Conservation (phyloP, 164 flowering plant genomes). For the grape (Vitis vinifera) region DNA sequence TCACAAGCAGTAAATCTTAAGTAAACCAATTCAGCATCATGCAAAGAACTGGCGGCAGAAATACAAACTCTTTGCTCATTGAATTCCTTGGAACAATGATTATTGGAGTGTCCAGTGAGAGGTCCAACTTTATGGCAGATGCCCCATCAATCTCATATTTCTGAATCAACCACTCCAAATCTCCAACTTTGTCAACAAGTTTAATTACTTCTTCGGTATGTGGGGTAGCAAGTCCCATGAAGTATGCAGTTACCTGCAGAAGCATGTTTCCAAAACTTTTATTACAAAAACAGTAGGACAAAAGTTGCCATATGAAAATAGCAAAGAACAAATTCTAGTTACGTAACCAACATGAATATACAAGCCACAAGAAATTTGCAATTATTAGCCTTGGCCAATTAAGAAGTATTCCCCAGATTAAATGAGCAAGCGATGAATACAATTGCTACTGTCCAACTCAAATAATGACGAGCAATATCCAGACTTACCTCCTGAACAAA, state of each 20-base stretch:
- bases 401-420: background rate
- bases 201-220: constrained; percentile 90
- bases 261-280: background rate
- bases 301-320: background rate
- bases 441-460: background rate
- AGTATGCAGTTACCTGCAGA: constrained; percentile 80
- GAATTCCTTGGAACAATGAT: constrained; percentile 85
- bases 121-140: constrained; percentile 82
- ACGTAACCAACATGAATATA: too few species aligned
- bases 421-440: background rate
- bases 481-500: constrained; percentile 89
- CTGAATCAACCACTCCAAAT: constrained; percentile 93
- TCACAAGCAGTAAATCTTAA: background rate
- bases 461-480: background rate
- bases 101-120: constrained; percentile 89
- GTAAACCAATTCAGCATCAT: background rate
- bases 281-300: background rate
- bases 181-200: constrained; percentile 96
- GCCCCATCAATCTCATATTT: constrained; percentile 97
- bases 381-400: background rate
- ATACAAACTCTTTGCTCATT: constrained; percentile 81
- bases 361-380: background rate
- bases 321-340: too few species aligned
- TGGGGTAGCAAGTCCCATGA: constrained; percentile 95
- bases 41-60: constrained; percentile 1